Conservation (phyloP, 1,139 yeast species). For the Hyphopichia wangnamkhiaoensis region DNA sequence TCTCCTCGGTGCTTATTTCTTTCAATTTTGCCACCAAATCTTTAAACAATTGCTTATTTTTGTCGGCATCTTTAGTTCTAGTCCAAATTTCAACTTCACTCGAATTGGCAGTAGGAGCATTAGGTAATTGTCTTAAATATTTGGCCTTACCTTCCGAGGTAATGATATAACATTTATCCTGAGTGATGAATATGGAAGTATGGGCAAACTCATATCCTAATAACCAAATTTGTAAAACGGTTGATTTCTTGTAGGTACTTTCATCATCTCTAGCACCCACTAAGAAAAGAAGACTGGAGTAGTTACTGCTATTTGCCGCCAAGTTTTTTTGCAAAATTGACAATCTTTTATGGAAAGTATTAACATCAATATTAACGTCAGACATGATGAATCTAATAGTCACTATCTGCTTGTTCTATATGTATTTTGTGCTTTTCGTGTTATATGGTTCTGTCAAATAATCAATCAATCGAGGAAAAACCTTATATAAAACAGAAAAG, state of each 20-base stretch:
- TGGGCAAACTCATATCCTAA: constrained; percentile 95
- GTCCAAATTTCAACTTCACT: constrained; percentile 67
- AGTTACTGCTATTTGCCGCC: constrained; percentile 39
- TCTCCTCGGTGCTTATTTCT: constrained; percentile 33
- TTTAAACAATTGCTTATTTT: constrained; percentile 65
- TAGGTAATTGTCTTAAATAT: constrained; percentile 60
- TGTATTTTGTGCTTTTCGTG: too few relatives aligned
- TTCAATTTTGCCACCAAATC: constrained; percentile 56
- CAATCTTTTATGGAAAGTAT: constrained; percentile 42
- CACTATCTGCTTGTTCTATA: too few relatives aligned
- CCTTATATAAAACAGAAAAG: too few relatives aligned
- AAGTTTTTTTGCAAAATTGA: constrained; percentile 42
- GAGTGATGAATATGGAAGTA: constrained; percentile 69
- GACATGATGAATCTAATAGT: too few relatives aligned
- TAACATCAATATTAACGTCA: constrained; percentile 42
- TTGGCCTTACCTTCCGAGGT: constrained; percentile 90
- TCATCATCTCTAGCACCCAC: constrained; percentile 86
- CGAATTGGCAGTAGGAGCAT: constrained; percentile 37
- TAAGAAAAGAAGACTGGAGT: constrained; percentile 61
- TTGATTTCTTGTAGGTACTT: constrained; percentile 87
- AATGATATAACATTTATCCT: constrained; percentile 61
- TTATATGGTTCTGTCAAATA: too few relatives aligned
- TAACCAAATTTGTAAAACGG: constrained; percentile 88
- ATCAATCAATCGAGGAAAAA: too few relatives aligned
- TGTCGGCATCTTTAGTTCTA: constrained; percentile 79